Conservation (phyloP, 495 filamentous ascomycete species). For the Symbiotaphrina buchneri region DNA sequence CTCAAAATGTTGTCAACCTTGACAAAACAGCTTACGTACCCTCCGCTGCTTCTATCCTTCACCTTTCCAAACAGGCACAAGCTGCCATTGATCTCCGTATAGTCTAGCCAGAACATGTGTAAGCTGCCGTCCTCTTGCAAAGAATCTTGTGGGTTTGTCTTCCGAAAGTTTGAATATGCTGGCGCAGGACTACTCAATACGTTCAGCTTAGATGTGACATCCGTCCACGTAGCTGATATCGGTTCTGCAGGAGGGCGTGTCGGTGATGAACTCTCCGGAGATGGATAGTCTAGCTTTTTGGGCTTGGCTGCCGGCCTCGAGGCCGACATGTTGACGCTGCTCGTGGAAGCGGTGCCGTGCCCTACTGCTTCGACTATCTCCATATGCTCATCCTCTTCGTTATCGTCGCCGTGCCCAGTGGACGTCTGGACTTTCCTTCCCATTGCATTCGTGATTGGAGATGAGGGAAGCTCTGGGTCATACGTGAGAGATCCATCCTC, state of each 20-base stretch:
- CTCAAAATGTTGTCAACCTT: conserved; percentile 89
- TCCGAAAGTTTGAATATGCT: conserved; percentile 44
- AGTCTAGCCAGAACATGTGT: conserved; percentile 93
- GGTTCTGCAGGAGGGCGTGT: conserved; percentile 28
- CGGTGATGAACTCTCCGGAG: conserved; percentile 59
- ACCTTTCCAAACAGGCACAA: conserved; percentile 94
- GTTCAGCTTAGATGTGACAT: conserved; percentile 70
- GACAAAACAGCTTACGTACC: conserved; percentile 76
- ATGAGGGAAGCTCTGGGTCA: conserved; percentile 60
- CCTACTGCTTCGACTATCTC: conserved; percentile 59
- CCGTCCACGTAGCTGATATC: conserved; percentile 69
- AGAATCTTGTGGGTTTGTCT: conserved; percentile 56
- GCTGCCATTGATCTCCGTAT: conserved; percentile 78
- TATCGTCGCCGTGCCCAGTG: conserved; percentile 33
- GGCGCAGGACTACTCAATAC: conserved; percentile 50
- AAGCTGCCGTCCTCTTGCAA: conserved; percentile 81
- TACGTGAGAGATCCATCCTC: conserved; percentile 51
- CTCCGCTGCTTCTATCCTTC: conserved; percentile 59
- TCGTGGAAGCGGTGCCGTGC: conserved; percentile 32
- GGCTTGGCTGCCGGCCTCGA: conserved; percentile 60
- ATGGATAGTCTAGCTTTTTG: conserved; percentile 39
- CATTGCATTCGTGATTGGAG: conserved; percentile 60
- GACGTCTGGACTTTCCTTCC: conserved; percentile 39
- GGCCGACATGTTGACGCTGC: conserved; percentile 70
- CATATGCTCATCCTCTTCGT: conserved; percentile 65